These are phyloP conservation scores for Saccharomycopsis sp. DNA, from an alignment of 805 yeast genomes.

Conservation along the genomic window DNA sequence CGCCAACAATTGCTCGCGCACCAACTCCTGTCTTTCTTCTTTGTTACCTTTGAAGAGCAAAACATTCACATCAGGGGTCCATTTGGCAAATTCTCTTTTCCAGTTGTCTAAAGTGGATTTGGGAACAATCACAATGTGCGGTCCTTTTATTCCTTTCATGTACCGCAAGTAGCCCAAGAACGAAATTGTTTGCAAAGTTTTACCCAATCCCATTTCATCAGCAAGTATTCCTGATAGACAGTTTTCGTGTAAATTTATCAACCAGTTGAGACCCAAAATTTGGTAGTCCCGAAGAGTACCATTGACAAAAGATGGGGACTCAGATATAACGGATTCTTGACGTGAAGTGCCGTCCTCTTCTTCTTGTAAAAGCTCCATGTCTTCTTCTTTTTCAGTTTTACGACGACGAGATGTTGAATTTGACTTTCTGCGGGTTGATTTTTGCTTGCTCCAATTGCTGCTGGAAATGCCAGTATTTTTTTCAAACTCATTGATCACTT, in stretches of 20 bases:
- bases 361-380: constrained; percentile 78
- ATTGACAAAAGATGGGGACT: constrained; percentile 66
- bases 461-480: constrained; percentile 32
- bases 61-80: constrained; percentile 93
- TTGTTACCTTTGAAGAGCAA: constrained; percentile 84
- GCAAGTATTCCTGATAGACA: constrained; percentile 88
- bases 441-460: constrained; percentile 22
- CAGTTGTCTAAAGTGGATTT: constrained; percentile 94
- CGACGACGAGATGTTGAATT: constrained; percentile 43
- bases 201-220: constrained; percentile 98
- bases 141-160: constrained; percentile 72
- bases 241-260: constrained; percentile 80
- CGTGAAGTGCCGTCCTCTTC: constrained; percentile 53
- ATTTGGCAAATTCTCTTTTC: constrained; percentile 86
- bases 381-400: constrained; percentile 93
- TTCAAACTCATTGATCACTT: constrained; percentile 49
- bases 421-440: constrained; percentile 21
- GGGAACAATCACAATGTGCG: constrained; percentile 86
- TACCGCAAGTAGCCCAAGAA: constrained; percentile 84
- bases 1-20: constrained; percentile 49
- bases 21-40: constrained; percentile 58
- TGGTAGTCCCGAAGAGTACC: constrained; percentile 88
- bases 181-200: constrained; percentile 89
- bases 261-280: constrained; percentile 92
- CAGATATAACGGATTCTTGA: constrained; percentile 67